Base-by-base conservation (phyloP, 768 basidiomycete genomes). In the Xerocomus potaroensis region DNA sequence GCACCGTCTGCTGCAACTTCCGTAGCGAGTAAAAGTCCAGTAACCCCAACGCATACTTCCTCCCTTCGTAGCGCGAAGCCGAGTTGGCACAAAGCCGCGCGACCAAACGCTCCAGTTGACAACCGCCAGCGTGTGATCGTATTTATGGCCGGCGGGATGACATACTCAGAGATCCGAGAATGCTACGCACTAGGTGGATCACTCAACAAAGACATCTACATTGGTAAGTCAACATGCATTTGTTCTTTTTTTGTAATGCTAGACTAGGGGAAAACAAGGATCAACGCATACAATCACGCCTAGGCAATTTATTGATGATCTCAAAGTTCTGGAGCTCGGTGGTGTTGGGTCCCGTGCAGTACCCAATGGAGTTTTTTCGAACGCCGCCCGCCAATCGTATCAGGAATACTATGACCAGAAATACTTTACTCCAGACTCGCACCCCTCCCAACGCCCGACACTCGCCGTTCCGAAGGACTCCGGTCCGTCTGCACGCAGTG, bases 121-220 rank as follows among this genome's bases (percentile, higher is more conserved):
- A 74, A 77, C 41, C 77, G 81, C 48, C 86, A 91, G 65, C 78
- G 95, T 23, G 59, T 96, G 12, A 74, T 99, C 29, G 79, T 97
- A 15, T 98, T 98, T 66, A 74, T 97, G 19, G 88, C 90, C 12
- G 96, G 96, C 29, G 96, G 96, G 2, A 84, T 94, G 78, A 94
- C 96, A 2, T 93, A 92, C 63, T 95, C 93, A 0, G 96, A 99
- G 68, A 85, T 94, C 67, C 77, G 95, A 49, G 82, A 92, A 58
- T 84, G 81, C 37, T 98, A 97, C 61, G 75, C 83, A 41, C 72
- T 95, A 14, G 87, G 91, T 3, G 74, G 72, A 38, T 63, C 79
- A 2, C 63, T 91, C 43, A 85, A 87, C 58, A 92, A 87, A 66
- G 96, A 99, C 57, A 79, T 98, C 43, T 88, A 83, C 66, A 88